Evolutionary conservation across 306 rosid genomes (phyloP), one percentile per base, ranked within the genome.

Genomic region (Albizia julibrissin): DNA sequence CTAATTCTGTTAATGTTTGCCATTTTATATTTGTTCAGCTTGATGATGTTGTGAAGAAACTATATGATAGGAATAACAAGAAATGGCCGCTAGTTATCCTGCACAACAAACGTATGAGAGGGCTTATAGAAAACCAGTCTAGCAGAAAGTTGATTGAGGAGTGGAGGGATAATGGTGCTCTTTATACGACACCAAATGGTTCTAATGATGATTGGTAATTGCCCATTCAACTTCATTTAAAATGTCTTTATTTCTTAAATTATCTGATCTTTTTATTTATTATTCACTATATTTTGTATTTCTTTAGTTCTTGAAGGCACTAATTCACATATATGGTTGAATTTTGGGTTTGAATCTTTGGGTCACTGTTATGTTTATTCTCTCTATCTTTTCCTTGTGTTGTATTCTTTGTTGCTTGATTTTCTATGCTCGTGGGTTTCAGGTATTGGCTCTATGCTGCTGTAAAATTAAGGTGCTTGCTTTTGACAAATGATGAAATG

Each of bases 381-480:
- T 8, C 31, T 54, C 31, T 54, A 74, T 5, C 39, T 42, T 22
- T 50, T 54, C 67, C 31, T 65, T 16, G 16, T 33, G 37, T 22
- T 43, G 0, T 67, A 58, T 44, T 76, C 72, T n/a, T n/a, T 33
- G 39, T 46, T 22, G 26, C 26, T 49, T 75, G 4, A 61, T 29
- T 50, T 62, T 49, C 34, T 10, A 59, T 80, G 71, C 47, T 52
- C 46, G 10, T 80, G 80, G 82, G 49, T 58, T 79, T 77, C 85
- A 93, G 96, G 94, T 92, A 92, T 83, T 95, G 97, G 98, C 92
- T 95, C 21, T 95, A 88, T 77, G 96, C 98, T 64, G 92, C 98
- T 11, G 93, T 95, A 12, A 95, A 90, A 76, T 87, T 87, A 70
- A 90, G 91, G 85, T 88, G 97, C 86, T 90, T 95, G 90, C 96